phyloP scores from a whole-genome alignment of 2,329 filamentous ascomycete species.

The Xylariaceae sp. region DNA sequence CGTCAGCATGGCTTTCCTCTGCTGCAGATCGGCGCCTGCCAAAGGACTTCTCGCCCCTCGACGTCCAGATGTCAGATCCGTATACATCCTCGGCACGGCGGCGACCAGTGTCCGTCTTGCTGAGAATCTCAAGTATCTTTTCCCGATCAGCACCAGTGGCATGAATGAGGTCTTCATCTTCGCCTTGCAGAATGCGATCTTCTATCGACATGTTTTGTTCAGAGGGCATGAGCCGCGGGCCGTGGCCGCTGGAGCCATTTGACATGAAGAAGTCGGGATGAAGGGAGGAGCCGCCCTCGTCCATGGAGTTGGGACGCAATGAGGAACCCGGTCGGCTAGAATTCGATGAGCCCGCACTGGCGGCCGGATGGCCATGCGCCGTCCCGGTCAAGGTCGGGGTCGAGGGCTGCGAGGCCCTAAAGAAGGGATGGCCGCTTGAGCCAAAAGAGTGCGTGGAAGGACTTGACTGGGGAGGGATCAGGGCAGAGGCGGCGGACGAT shows the following conservation, averaged over 20 bases:
- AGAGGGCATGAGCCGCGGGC: conserved; percentile 42
- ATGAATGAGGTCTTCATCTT: conserved; percentile 45
- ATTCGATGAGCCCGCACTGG: conserved; percentile 34
- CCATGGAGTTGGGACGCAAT: conserved; percentile 38
- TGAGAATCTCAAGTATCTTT: conserved; percentile 52
- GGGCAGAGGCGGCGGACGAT: conserved; percentile 12
- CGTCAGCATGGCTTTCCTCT: conserved; percentile 37
- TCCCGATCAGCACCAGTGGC: conserved; percentile 46
- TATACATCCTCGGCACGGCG: conserved; percentile 51
- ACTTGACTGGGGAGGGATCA: conserved; percentile 32
- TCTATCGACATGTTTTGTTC: conserved; percentile 45
- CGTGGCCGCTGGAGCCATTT: conserved; percentile 33
- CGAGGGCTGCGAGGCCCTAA: conserved; percentile 36
- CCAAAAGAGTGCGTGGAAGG: conserved; percentile 35
- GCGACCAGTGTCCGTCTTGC: conserved; percentile 49
- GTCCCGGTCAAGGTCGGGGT: conserved; percentile 36
- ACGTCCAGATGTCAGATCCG: conserved; percentile 48
- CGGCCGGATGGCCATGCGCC: conserved; percentile 34
- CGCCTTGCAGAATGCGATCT: conserved; percentile 48
- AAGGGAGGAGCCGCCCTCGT: conserved; percentile 35
- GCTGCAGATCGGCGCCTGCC: conserved; percentile 15
- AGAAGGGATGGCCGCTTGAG: conserved; percentile 33
- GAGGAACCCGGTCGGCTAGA: conserved; percentile 33
- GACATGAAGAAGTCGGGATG: conserved; percentile 44
- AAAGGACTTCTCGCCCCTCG: conserved; percentile 27